These are phyloP conservation scores for Grosmannia penicillata DNA, from an alignment of 2,329 filamentous ascomycete genomes.

Conservation along the genomic window DNA sequence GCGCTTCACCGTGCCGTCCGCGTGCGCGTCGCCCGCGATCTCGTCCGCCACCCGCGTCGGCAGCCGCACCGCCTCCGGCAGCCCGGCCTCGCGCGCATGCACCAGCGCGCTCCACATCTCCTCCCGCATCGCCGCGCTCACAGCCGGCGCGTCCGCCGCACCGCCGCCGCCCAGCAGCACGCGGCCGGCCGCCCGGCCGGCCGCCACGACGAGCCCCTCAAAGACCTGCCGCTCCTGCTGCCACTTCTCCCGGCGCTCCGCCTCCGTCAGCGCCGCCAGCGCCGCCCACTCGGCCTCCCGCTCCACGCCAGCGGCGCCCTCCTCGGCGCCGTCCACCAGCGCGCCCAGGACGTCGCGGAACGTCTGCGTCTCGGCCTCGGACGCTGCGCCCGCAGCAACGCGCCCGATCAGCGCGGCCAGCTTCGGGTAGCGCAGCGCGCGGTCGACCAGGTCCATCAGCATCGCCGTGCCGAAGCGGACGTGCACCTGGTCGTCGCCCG, in stretches of 20 bases:
- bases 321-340: slow-evolving; percentile 6
- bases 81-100: slow-evolving; percentile 4
- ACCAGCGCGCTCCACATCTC: slow-evolving; percentile 10
- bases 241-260: slow-evolving; percentile 3
- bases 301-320: slow-evolving; percentile 2
- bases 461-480: slow-evolving; percentile 8
- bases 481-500: too few relatives aligned
- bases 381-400: slow-evolving; percentile 24
- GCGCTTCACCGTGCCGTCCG: slow-evolving; percentile 49
- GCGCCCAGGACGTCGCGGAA: slow-evolving; percentile 6
- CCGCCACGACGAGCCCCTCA: slow-evolving; percentile 3
- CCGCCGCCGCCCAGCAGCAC: neutral
- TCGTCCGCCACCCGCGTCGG: slow-evolving; percentile 4
- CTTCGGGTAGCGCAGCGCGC: slow-evolving; percentile 8
- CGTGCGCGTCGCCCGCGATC: slow-evolving; percentile 41
- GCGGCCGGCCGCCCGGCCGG: slow-evolving; percentile 4
- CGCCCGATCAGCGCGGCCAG: slow-evolving; percentile 29
- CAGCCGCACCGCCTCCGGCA: slow-evolving; percentile 6
- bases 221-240: slow-evolving; percentile 1
- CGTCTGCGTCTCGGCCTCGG: slow-evolving; percentile 8
- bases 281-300: too few relatives aligned
- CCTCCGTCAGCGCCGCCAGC: neutral
- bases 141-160: neutral
- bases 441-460: slow-evolving; percentile 8
- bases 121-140: slow-evolving; percentile 5